Percentiles rank a stretch among this genome's conserved stretches.
Conservation (phyloP, 2,329 filamentous ascomycete species). For the Penicillium corylophilum region DNA sequence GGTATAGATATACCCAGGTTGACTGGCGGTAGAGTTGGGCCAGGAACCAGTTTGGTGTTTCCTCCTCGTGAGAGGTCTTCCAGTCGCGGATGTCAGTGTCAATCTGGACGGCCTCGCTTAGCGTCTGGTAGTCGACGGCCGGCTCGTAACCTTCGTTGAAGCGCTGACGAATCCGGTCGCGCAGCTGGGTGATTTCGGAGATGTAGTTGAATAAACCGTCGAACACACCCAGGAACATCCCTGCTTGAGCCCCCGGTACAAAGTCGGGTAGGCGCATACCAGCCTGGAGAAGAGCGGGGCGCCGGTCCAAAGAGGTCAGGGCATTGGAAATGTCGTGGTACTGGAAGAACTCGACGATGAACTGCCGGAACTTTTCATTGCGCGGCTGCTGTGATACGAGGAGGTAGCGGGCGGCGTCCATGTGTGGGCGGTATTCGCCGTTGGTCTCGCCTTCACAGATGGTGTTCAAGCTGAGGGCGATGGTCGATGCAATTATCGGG, state of each 20-base stretch:
- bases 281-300: constrained; percentile 53
- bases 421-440: constrained; percentile 76
- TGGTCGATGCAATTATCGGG: constrained; percentile 61
- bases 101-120: constrained; percentile 73
- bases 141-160: constrained; percentile 64
- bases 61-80: constrained; percentile 59
- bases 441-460: constrained; percentile 60
- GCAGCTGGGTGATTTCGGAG: constrained; percentile 73
- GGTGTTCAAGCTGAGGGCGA: constrained; percentile 60
- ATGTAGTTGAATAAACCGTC: constrained; percentile 80
- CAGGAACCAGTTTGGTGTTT: constrained; percentile 55
- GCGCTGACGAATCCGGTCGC: constrained; percentile 70
- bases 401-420: constrained; percentile 71
- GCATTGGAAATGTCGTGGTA: constrained; percentile 69
- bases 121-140: constrained; percentile 68
- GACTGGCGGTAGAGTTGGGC: constrained; percentile 62
- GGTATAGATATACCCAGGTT: constrained; percentile 63
- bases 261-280: constrained; percentile 56
- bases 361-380: constrained; percentile 70
- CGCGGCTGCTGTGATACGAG: constrained; percentile 60
- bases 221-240: constrained; percentile 71
- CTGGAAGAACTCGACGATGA: constrained; percentile 75
- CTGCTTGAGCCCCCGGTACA: constrained; percentile 56
- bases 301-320: constrained; percentile 56
- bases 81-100: constrained; percentile 72